Percentiles rank a stretch among this genome's conserved stretches.
These are phyloP conservation scores for Thraustotheca clavata DNA, from an alignment of 352 stramenopile genomes.

Conservation along the genomic window DNA sequence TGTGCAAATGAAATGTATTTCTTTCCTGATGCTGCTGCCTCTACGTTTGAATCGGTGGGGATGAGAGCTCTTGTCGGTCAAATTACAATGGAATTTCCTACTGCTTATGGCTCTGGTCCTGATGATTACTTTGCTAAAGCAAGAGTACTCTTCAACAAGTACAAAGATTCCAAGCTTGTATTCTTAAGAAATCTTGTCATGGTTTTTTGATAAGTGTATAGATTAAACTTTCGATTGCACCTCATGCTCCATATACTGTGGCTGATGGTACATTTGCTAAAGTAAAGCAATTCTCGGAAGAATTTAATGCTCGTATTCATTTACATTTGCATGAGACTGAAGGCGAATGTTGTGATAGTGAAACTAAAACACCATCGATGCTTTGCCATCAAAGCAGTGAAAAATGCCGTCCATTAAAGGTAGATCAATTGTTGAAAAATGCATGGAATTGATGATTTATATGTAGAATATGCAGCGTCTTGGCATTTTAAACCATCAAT, in stretches of 20 bases:
- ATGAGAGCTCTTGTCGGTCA: slow-evolving; percentile 63
- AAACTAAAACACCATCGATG: slow-evolving; percentile 52
- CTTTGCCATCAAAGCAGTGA: slow-evolving; percentile 74
- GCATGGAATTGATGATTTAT: neutral
- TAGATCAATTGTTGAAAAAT: neutral
- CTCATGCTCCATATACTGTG: slow-evolving; percentile 82
- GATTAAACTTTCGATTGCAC: slow-evolving; percentile 47
- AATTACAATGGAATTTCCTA: slow-evolving; percentile 69
- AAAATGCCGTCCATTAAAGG: slow-evolving; percentile 53
- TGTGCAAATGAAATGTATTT: slow-evolving; percentile 92
- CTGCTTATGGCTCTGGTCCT: slow-evolving; percentile 39
- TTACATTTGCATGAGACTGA: slow-evolving; percentile 84
- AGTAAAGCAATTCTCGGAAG: slow-evolving; percentile 32
- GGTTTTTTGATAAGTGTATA: neutral
- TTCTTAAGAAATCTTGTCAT: slow-evolving; percentile 27
- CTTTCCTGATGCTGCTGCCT: slow-evolving; percentile 47
- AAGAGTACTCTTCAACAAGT: slow-evolving; percentile 48
- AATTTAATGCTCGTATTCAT: slow-evolving; percentile 63
- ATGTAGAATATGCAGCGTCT: slow-evolving; percentile 68
- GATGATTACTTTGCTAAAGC: slow-evolving; percentile 77
- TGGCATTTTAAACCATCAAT: slow-evolving; percentile 52
- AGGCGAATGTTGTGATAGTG: slow-evolving; percentile 70
- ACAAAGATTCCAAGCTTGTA: slow-evolving; percentile 26
- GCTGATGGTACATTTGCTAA: slow-evolving; percentile 45
- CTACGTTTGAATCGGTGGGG: slow-evolving; percentile 50